Evolutionary conservation across 1,139 yeast species (phyloP), one percentile per base, ranked within the genome.

Genomic region (Waltiozyma sp.): DNA sequence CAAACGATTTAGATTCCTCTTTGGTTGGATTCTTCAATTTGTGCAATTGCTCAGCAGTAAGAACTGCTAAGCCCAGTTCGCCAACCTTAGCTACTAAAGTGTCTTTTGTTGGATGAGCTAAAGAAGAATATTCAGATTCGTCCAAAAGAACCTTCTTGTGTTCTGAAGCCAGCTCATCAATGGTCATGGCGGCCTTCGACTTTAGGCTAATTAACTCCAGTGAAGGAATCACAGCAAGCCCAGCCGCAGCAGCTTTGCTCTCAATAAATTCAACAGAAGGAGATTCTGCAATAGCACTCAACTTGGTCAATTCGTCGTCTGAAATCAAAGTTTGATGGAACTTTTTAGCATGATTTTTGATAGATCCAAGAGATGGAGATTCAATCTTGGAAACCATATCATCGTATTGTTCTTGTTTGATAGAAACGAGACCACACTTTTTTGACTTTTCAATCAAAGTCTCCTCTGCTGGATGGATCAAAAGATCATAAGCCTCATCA

Each of bases 21-120:
- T 41, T 47, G 10, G 54, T 42, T 19, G 56, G 56, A 3, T 49
- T 43, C 19, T 56, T 56, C n/a, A 58, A 49, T 23, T 46, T 41
- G 14, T 55, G 54, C 41, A 62, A 61, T 39, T 68, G 67, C 2
- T 68, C 71, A 39, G 60, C 55, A 4, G 80, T 65, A 19, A 80
- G 49, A 15, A 75, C 51, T 14, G 71, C 68, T 44, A 77, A 57
- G 39, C 75, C 72, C 45, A 74, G 67, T 16, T 49, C 49, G 31
- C n/a, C 40, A 35, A 52, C 50, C 33, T 56, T 56, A 11, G 44
- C 46, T 37, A 51, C 42, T 9, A 64, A 45, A 5, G 56, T 51
- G 1, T 52, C 53, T 38, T 50, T 50, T 7, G 55, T 44, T 10
- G 51, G 50, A 2, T 49, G 40, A 16, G 55, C 57, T 13, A 55